Base-by-base conservation (phyloP, 495 filamentous ascomycete species). In the Penicillium tannophilum region DNA sequence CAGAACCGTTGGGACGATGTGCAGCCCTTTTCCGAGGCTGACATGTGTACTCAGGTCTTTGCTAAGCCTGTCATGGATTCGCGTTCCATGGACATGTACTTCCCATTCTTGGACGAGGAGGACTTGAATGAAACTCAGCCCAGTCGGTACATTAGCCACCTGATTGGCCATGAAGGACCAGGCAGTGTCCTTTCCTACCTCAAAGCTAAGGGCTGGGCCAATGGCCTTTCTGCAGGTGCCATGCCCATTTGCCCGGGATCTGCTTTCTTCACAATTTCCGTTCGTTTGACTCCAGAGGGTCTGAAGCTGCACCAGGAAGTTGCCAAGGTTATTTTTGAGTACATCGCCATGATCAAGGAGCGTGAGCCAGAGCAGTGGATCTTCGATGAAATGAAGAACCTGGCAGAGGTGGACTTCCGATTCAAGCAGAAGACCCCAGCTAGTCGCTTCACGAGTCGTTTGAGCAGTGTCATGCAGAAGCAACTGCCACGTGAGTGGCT, bases 61-160 rank as follows among this genome's bases (percentile, higher is more conserved):
- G 92, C 92, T 23, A 97, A 96, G 73, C 94, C 94, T 1, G 95
- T 99, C 35, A 96, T 97, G 90, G 93, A 99, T 59, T 86, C 86
- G 17, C 83, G 92, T 49, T 86, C 88, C 28, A 76, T 99, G 63
- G 91, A 93, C 49, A 83, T 99, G 55, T 87, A 82, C 59, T 98
- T 98, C 72, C 90, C 92, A 0, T 97, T 90, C 70, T 76, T 91
- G 47, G 93, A 97, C 67, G 92, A 98, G 71, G 92, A 98, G 59
- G 67, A 85, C 9, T 72, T 93, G 52, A 96, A 87, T 72, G 86
- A 91, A 63, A 83, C 87, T 8, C 92, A 96, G 52, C 94, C 94
- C 12, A 90, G 90, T 62, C 85, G 91, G 36, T 99, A 98, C 68
- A 83, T 97, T 62, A 90, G 89, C 66, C 94, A 99, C 67, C 73